Percentiles rank a stretch among this genome's conserved stretches.
Evolutionary conservation across 768 basidiomycete species (phyloP).

Genomic region (Kockovaella imperatae): DNA sequence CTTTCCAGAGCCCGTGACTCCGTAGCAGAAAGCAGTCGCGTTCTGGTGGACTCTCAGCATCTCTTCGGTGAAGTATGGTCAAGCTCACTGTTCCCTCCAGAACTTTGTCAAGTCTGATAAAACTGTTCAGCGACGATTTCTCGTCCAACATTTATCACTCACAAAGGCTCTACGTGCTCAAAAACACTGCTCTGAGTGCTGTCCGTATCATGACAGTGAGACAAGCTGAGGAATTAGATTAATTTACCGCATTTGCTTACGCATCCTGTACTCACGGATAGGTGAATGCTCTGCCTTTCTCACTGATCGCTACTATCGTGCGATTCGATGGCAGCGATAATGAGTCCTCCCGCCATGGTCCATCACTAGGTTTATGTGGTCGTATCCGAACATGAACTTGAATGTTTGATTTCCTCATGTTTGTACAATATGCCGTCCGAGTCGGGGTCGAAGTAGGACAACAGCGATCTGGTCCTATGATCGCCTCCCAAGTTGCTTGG

Average conservation of each 20-base stretch:
- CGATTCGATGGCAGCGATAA: neutral
- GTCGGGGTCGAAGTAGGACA: too few species aligned
- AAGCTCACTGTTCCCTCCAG: constrained; percentile 63
- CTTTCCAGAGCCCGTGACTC: constrained; percentile 84
- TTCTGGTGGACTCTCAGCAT: constrained; percentile 49
- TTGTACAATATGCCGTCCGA: too few species aligned
- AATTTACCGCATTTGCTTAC: too few species aligned
- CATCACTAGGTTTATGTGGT: neutral
- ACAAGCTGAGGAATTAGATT: too few species aligned
- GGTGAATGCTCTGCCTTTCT: too few species aligned
- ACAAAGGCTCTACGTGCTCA: constrained; percentile 59
- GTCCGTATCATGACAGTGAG: constrained; percentile 58
- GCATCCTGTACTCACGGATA: too few species aligned
- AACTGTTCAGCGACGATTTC: neutral
- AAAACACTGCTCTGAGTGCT: constrained; percentile 74
- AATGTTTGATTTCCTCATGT: neutral
- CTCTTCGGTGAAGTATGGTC: neutral
- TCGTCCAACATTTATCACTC: neutral
- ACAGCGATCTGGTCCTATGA: too few species aligned
- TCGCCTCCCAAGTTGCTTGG: too few species aligned
- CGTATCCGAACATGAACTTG: constrained; percentile 1
- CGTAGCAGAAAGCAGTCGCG: constrained; percentile 81
- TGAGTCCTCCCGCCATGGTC: neutral
- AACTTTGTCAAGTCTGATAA: constrained; percentile 56
- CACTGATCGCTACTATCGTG: too few species aligned